A percentile compares a stretch with the other conserved stretches of the same genome.
These are phyloP conservation scores for Epichloe sibirici DNA, from an alignment of 2,329 filamentous ascomycete species.

Conservation along the genomic window DNA sequence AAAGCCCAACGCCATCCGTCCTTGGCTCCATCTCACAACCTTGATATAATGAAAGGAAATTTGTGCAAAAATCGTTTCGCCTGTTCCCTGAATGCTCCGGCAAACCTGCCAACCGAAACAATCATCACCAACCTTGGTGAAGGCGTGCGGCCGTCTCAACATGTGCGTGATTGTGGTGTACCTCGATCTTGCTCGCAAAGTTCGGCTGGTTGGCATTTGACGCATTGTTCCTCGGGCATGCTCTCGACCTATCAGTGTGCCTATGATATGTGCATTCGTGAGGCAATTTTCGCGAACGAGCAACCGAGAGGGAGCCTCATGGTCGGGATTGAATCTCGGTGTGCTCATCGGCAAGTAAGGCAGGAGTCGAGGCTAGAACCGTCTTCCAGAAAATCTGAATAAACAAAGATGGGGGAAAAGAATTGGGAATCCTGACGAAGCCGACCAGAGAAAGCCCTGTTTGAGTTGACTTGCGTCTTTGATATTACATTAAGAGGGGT, in stretches of 20 bases:
- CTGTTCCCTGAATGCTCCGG: background rate
- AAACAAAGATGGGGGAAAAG: background rate
- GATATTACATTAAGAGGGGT: background rate
- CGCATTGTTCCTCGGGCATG: background rate
- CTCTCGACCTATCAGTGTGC: background rate
- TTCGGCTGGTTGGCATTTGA: background rate
- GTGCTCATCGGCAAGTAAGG: background rate
- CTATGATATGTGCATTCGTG: background rate
- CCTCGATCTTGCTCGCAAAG: background rate
- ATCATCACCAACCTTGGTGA: background rate
- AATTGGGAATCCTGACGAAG: background rate
- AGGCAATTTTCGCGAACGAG: background rate
- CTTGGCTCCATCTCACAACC: background rate
- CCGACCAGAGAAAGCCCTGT: background rate
- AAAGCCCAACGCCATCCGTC: background rate
- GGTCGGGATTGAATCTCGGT: background rate
- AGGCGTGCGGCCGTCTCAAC: background rate
- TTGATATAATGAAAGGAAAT: background rate
- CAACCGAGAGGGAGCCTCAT: background rate
- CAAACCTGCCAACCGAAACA: background rate
- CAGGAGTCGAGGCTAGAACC: background rate
- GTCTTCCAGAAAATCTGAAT: too few relatives aligned
- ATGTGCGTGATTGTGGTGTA: background rate
- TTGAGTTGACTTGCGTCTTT: background rate
- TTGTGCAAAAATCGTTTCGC: background rate